phyloP scores from a whole-genome alignment of 164 flowering plant species.

The Malania oleifera region DNA sequence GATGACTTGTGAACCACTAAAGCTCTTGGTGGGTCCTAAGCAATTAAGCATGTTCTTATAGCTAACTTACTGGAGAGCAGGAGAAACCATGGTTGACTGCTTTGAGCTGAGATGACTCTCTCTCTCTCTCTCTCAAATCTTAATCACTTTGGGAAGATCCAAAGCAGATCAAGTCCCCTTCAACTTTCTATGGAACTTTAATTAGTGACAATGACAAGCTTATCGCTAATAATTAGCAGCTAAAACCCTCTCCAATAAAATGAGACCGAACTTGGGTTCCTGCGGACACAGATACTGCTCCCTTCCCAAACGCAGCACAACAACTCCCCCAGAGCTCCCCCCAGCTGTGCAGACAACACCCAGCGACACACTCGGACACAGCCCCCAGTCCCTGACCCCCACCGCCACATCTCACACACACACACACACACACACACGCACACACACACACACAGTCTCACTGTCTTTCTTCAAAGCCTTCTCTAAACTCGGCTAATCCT shows the following conservation, averaged over 20 bases:
- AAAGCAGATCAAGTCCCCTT: too few species aligned
- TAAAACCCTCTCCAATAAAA: neutral
- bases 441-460: too few species aligned
- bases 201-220: neutral
- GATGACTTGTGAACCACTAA: too few species aligned
- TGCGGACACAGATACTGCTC: constrained; percentile 19
- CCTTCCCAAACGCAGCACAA: constrained; percentile 10
- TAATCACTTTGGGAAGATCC: too few species aligned
- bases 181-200: neutral
- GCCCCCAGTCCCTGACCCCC: neutral
- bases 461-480: neutral
- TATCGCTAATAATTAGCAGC: neutral
- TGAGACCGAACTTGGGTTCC: constrained; percentile 10
- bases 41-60: too few species aligned
- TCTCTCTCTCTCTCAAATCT: too few species aligned
- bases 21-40: too few species aligned
- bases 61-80: too few species aligned
- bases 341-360: neutral
- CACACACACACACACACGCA: neutral
- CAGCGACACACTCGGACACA: neutral
- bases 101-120: too few species aligned
- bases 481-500: neutral
- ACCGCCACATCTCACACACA: too few species aligned
- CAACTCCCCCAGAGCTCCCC: constrained; percentile 2
- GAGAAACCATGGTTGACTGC: too few species aligned